phyloP scores from a whole-genome alignment of 345 rosid species.

The Populus simonii region DNA sequence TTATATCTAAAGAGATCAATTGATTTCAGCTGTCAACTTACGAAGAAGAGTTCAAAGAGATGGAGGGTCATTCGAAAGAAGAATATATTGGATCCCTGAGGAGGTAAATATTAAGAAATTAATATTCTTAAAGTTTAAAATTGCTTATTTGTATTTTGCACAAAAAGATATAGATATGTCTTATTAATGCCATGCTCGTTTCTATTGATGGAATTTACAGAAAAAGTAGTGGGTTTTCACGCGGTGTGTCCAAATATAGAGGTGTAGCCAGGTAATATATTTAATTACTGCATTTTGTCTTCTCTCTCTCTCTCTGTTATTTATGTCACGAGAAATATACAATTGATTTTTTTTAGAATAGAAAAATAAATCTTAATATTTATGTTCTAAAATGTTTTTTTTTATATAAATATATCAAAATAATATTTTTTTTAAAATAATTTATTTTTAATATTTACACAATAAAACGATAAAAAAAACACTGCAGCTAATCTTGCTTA shows the following conservation, averaged over 20 bases:
- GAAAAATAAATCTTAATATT: background rate
- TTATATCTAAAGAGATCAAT: background rate
- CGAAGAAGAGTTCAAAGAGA: conserved; percentile 60
- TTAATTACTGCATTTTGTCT: background rate
- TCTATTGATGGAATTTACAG: conserved; percentile 34
- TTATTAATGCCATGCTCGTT: background rate
- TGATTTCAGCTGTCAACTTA: conserved; percentile 49
- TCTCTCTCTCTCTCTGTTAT: background rate
- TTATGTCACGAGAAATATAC: background rate
- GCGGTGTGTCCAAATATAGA: conserved; percentile 91
- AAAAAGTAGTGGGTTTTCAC: conserved; percentile 94
- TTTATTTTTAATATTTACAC: too few relatives aligned
- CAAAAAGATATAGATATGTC: too few relatives aligned
- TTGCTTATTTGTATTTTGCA: too few relatives aligned
- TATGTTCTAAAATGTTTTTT: too few relatives aligned
- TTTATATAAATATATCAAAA: too few relatives aligned
- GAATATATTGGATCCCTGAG: conserved; percentile 86
- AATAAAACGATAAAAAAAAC: too few relatives aligned
- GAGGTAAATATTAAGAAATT: conserved; percentile 39
- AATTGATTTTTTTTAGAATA: background rate
- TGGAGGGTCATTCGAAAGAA: conserved; percentile 78
- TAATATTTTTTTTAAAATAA: too few relatives aligned
- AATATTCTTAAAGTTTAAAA: too few relatives aligned
- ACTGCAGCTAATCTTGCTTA: too few relatives aligned
- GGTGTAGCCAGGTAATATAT: conserved; percentile 81